Percentiles rank a stretch among this genome's conserved stretches.
These are phyloP conservation scores for Auriscalpium microsporum DNA, from an alignment of 768 basidiomycete species.

Conservation along the genomic window DNA sequence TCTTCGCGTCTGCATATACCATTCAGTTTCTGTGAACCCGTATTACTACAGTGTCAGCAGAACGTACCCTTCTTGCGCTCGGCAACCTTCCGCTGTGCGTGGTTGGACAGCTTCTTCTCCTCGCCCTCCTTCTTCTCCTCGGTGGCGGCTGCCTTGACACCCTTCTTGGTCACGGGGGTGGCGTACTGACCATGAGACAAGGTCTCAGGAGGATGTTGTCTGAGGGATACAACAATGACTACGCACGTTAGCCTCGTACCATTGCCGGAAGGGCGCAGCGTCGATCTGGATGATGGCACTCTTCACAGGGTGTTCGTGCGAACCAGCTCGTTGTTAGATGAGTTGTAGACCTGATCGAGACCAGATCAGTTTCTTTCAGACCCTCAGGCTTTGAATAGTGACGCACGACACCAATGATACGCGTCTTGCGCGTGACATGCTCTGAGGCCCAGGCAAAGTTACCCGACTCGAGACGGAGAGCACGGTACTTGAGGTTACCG, in stretches of 20 bases:
- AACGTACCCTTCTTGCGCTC: constrained; percentile 82
- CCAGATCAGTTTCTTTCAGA: not conserved
- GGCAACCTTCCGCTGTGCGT: constrained; percentile 78
- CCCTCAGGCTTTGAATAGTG: not conserved
- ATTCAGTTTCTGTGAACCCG: too few species aligned
- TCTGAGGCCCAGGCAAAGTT: constrained; percentile 99
- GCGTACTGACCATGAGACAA: constrained; percentile 60
- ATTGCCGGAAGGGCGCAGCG: constrained; percentile 98
- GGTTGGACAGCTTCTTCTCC: constrained; percentile 79
- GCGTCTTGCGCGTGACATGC: constrained; percentile 88
- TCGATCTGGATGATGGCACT: constrained; percentile 94
- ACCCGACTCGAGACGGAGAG: constrained; percentile 90
- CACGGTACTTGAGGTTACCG: constrained; percentile 91
- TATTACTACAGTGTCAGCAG: not conserved
- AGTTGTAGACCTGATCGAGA: constrained; percentile 81
- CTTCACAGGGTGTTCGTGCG: constrained; percentile 98
- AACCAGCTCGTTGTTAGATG: constrained; percentile 99
- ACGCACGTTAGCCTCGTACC: constrained; percentile 97
- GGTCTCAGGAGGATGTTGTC: constrained; percentile 1
- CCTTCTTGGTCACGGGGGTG: constrained; percentile 88
- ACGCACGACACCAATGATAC: constrained; percentile 91
- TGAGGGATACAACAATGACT: not conserved
- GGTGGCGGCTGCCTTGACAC: constrained; percentile 48
- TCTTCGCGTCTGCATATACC: constrained; percentile 61
- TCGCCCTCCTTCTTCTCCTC: constrained; percentile 46